phyloP scores from a whole-genome alignment of 108 stramenopile genomes.

The Stephanodiscus minutulus region DNA sequence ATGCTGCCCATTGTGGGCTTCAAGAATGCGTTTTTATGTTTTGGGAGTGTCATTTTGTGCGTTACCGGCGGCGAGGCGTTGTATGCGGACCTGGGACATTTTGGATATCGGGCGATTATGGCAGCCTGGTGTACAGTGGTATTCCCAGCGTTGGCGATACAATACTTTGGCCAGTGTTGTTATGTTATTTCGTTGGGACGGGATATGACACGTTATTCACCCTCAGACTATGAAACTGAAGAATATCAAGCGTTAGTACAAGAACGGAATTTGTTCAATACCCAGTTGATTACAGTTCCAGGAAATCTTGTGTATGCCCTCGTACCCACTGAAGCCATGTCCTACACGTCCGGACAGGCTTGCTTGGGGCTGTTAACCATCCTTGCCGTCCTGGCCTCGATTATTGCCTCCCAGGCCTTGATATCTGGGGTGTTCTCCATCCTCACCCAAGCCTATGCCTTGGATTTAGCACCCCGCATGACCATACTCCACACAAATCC shows the following conservation, averaged over 20 bases:
- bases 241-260: not conserved
- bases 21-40: slow-evolving; percentile 2
- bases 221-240: not conserved
- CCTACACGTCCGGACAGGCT: not conserved
- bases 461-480: slow-evolving; percentile 4
- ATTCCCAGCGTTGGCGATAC: slow-evolving; percentile 3
- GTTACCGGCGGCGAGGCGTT: slow-evolving; percentile 8
- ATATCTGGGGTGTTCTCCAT: slow-evolving; percentile 8
- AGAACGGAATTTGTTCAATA: slow-evolving; percentile 8
- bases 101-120: slow-evolving; percentile 5
- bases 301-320: slow-evolving; percentile 10
- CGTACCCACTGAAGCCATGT: slow-evolving; percentile 1
- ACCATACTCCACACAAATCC: slow-evolving; percentile 8
- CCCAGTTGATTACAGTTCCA: slow-evolving; percentile 2
- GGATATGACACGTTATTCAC: not conserved
- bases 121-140: not conserved
- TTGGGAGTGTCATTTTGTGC: slow-evolving; percentile 3
- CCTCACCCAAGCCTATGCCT: slow-evolving; percentile 1
- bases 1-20: slow-evolving; percentile 2
- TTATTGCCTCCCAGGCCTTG: slow-evolving; percentile 12
- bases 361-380: slow-evolving; percentile 9
- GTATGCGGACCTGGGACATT: slow-evolving; percentile 14
- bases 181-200: slow-evolving; percentile 1
- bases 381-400: slow-evolving; percentile 1
- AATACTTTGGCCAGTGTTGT: slow-evolving; percentile 7